Conservation (phyloP, 345 rosid genomes). For the Syzygium aromaticum region DNA sequence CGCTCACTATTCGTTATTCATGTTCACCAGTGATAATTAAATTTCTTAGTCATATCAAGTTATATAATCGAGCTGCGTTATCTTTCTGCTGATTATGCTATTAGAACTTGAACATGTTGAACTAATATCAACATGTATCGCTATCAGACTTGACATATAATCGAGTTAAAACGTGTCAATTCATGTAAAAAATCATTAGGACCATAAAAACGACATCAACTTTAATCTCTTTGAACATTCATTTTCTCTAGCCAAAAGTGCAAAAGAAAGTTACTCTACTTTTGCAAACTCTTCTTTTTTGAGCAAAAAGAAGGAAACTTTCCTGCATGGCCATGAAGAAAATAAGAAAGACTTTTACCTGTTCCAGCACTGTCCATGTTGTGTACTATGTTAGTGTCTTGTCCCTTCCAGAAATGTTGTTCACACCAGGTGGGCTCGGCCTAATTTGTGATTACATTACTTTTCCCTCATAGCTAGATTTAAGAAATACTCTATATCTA, state of each 20-base stretch:
- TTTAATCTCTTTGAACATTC: neutral
- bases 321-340: neutral
- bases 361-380: neutral
- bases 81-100: neutral
- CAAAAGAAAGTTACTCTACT: neutral
- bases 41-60: neutral
- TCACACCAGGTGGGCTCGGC: neutral
- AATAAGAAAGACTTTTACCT: neutral
- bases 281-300: neutral
- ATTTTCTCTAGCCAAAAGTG: neutral
- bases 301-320: neutral
- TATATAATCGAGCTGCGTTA: neutral
- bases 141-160: rapidly evolving
- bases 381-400: neutral
- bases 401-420: neutral
- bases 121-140: neutral
- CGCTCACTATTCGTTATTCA: neutral
- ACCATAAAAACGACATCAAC: neutral
- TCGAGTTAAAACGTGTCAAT: rapidly evolving
- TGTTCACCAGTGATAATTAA: neutral
- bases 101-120: neutral
- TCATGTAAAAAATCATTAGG: neutral
- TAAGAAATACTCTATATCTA: neutral
- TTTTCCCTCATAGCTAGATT: neutral
- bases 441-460: neutral